Conservation (phyloP, 805 yeast genomes). For the Cyberlindnera veronae region DNA sequence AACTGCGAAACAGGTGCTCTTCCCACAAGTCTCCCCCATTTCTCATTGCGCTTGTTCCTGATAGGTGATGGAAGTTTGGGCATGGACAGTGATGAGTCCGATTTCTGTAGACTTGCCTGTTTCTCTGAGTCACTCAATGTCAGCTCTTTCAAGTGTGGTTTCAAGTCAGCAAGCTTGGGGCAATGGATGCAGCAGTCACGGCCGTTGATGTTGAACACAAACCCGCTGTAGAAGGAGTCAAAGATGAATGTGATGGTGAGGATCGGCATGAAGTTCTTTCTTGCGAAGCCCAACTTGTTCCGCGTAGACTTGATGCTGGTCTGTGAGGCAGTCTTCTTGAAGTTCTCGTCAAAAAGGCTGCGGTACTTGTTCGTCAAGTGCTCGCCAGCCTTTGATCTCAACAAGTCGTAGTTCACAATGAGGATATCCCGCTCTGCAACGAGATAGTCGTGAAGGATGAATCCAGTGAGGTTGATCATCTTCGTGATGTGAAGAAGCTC, state of each 20-base stretch:
- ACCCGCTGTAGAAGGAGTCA: slow-evolving; percentile 41
- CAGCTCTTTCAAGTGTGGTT: slow-evolving; percentile 23
- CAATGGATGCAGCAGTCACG: slow-evolving; percentile 55
- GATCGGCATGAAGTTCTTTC: slow-evolving; percentile 55
- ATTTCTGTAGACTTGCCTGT: not conserved
- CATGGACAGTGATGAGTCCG: slow-evolving; percentile 20
- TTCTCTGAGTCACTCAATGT: slow-evolving; percentile 9
- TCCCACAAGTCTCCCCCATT: slow-evolving; percentile 43
- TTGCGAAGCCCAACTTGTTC: slow-evolving; percentile 56
- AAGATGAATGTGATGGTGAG: slow-evolving; percentile 52
- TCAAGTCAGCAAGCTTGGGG: slow-evolving; percentile 33
- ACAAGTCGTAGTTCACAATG: slow-evolving; percentile 46
- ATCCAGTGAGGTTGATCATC: slow-evolving; percentile 50
- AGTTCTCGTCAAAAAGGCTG: slow-evolving; percentile 19
- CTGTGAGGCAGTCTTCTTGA: slow-evolving; percentile 22
- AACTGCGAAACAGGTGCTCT: slow-evolving; percentile 37
- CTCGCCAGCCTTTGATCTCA: slow-evolving; percentile 39
- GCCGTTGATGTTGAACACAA: slow-evolving; percentile 39
- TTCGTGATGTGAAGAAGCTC: slow-evolving; percentile 70
- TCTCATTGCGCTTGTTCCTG: slow-evolving; percentile 38
- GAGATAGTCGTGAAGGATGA: slow-evolving; percentile 46
- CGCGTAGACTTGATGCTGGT: slow-evolving; percentile 42
- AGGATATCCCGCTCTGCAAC: slow-evolving; percentile 52
- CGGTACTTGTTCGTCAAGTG: slow-evolving; percentile 36
- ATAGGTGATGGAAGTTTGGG: slow-evolving; percentile 53